Evolutionary conservation across 1,139 yeast species (phyloP), one percentile per base, ranked within the genome.

Genomic region (Magnusiomyces suaveolens): DNA sequence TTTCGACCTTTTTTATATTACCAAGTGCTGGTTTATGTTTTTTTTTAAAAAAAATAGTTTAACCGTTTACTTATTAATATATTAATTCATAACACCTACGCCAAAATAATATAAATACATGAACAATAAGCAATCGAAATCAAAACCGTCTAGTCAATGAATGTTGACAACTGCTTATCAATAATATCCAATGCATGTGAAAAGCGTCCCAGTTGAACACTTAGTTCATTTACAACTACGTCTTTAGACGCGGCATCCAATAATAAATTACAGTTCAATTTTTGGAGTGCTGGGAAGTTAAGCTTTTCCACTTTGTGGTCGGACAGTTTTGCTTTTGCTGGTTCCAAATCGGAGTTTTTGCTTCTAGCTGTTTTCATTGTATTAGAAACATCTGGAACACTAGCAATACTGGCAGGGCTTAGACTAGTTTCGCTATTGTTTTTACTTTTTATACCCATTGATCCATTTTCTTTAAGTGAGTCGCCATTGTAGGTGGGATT

Each of bases 161-260:
- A 43, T 24, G 32, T 25, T 8, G 43, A 50, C 14, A 55, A 32
- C 33, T 53, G 49, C 2, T 51, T 32, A 32, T 55, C 58, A 24
- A 55, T 38, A n/a, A 51, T 54, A 54, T 59, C 56, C 20, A 70
- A 57, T 3, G 70, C 72, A 10, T 57, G 59, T 36, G 61, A 61
- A 52, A 66, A 63, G 3, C 63, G 57, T 8, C 58, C 63, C 25
- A 69, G 60, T 36, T 69, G 60, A 39, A 55, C 53, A 43, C 63
- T 64, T 48, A 70, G 59, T 48, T 67, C 68, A 20, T 57, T 59
- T 20, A 64, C 58, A 1, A 66, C 65, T n/a, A n/a, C n/a, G n/a
- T 63, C 60, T 39, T 61, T 62, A 0, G 71, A 66, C 1, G 70
- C 62, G 47, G 64, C 59, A 55, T 70, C 72, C 36, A 68, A 60